Base-by-base conservation (phyloP, 441 rosid species). In the Adansonia grandidieri region DNA sequence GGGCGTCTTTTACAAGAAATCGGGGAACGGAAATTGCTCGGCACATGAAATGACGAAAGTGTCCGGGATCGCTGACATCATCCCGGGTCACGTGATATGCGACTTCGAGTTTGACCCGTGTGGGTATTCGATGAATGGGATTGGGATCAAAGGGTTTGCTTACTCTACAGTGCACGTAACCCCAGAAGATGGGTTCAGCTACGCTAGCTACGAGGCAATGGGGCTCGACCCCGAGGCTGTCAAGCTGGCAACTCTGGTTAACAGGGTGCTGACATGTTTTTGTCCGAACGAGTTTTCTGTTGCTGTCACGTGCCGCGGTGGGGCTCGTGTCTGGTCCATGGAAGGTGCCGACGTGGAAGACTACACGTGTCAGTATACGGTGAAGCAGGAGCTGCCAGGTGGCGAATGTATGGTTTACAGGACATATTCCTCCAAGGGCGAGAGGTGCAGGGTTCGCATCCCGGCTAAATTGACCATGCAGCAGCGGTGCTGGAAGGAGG, bases 41-140 rank as follows among this genome's bases (percentile, higher is more conserved):
- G 78, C 81, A 4, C 1, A 2, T 45, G 71, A 74, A 66, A 86
- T 84, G 87, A 86, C 89, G 5, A 68, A 73, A 62, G 6, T 6
- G 42, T 85, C 93, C 54, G 85, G 89, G 50, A 80, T 86, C 6
- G 56, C 69, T 15, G 77, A 72, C 6, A 86, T 86, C 42, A 71
- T 84, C 37, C 85, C 84, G 4, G 71, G 80, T 62, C 82, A 79
- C 66, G 62, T 51, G 84, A 84, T 86, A 37, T 82, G 87, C 51
- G 89, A 80, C 77, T 84, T 76, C 47, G 87, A 80, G 40, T 84
- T 84, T 76, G 87, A 86, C 24, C 87, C 83, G 1, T 84, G 88
- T 40, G 88, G 88, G 50, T 86, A 86, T 79, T 86, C 88, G 0
- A 86, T 84, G 87, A 86, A 86, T 45, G 86, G 82, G 37, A 32